Base-by-base conservation (phyloP, 352 stramenopile species). In the Pythium volutum region DNA sequence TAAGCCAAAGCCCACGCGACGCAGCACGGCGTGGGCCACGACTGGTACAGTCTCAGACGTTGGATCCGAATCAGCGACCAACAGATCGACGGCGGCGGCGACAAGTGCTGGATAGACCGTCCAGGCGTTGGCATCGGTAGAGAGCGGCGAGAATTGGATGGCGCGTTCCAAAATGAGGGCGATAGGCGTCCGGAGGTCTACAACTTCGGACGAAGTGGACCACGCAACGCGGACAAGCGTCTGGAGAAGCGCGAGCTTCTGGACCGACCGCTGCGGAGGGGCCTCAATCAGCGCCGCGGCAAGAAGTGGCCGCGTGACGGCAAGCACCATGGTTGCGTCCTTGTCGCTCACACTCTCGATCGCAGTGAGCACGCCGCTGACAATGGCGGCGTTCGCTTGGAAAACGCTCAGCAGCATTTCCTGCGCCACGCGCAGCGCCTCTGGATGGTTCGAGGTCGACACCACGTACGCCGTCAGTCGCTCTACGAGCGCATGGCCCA, bases 171-270 rank as follows among this genome's bases (percentile, higher is more conserved):
- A 52, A 1, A 79, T 25, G 14, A 42, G 31, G 10, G 54, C 39
- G 14, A 73, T 50, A 15, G 23, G 29, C 7, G 55, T 42, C 29
- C 20, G 14, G 36, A 52, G 29, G 1, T n/a, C 15, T 14, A 16
- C 14, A 6, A 14, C n/a, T 18, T 43, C 36, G 14, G 18, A 16
- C 5, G 42, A 7, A n/a, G 26, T 7, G 15, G 51, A 58, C 41
- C 78, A 87, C n/a, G 74, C 71, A 23, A 75, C 62, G n/a, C 75
- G 70, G 22, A 59, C 61, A 16, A 88, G 59, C 22, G 62, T 43
- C 25, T 87, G 68, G 23, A 87, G 29, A 26, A 84, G 51, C 2
- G 65, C 51, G 4, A 70, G 49, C 33, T 64, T 69, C 22, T 59
- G 61, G 16, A 55, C 46, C 25, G 39, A 20, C 41, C 27, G 42